Conservation (phyloP, 805 yeast species). For the Sugiyamaella marilandica region DNA sequence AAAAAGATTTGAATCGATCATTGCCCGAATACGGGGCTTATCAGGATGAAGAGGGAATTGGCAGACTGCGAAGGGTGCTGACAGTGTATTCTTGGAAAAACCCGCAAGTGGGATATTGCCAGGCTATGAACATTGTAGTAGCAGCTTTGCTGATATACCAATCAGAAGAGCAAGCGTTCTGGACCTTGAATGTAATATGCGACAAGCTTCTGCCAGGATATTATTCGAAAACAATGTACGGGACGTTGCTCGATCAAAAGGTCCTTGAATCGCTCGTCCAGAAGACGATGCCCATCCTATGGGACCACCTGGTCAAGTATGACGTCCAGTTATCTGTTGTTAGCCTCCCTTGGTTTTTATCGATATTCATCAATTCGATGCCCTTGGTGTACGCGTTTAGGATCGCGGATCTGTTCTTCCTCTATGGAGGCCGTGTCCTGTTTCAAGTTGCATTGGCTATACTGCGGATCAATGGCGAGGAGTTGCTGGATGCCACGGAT, state of each 20-base stretch:
- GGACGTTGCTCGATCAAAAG: conserved; percentile 87
- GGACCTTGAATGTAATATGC: conserved; percentile 80
- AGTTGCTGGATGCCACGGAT: conserved; percentile 70
- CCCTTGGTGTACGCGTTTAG: conserved; percentile 91
- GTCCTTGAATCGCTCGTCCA: conserved; percentile 89
- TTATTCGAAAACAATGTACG: conserved; percentile 96
- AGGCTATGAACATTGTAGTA: conserved; percentile 87
- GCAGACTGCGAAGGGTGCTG: conserved; percentile 75
- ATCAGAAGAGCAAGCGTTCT: conserved; percentile 96
- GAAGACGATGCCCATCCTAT: conserved; percentile 80
- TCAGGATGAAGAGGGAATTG: conserved; percentile 80
- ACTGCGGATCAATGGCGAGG: conserved; percentile 83
- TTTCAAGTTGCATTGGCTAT: conserved; percentile 93
- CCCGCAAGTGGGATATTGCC: conserved; percentile 97
- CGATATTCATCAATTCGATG: conserved; percentile 86
- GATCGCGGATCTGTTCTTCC: conserved; percentile 82
- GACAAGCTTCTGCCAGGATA: conserved; percentile 90
- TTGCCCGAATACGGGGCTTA: conserved; percentile 95
- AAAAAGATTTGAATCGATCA: conserved; percentile 90
- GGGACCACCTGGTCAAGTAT: conserved; percentile 70
- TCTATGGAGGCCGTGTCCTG: conserved; percentile 82
- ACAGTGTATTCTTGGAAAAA: conserved; percentile 96
- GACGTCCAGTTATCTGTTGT: conserved; percentile 93
- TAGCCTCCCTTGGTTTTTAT: conserved; percentile 93
- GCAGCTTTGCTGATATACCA: conserved; percentile 53